Conservation (phyloP, 371 early-diverging fungal genomes). For the Haplosporangium sp. region DNA sequence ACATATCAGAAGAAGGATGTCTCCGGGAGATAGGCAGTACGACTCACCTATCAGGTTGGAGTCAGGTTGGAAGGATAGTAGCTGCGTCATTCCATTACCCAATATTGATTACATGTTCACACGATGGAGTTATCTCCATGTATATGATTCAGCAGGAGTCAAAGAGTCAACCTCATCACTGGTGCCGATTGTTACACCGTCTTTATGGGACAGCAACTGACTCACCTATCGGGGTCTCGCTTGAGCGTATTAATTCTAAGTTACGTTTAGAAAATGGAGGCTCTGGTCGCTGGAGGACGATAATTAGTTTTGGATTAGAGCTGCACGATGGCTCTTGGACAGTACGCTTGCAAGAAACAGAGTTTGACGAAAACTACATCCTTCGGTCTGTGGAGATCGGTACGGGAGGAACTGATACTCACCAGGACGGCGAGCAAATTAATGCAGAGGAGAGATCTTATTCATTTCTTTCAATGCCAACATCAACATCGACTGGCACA, state of each 20-base stretch:
- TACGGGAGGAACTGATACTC: background rate
- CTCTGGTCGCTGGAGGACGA: constrained; percentile 20
- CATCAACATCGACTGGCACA: background rate
- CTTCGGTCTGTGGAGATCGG: constrained; percentile 25
- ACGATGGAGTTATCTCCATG: constrained; percentile 38
- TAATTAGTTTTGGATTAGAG: constrained; percentile 35
- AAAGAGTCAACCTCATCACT: background rate
- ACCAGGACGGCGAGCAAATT: background rate
- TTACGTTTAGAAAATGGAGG: background rate
- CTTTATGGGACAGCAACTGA: constrained; percentile 29
- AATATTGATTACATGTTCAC: constrained; percentile 26
- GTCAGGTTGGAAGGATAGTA: constrained; percentile 23
- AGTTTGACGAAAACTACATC: constrained; percentile 33
- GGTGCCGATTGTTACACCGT: constrained; percentile 40
- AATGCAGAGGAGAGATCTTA: background rate
- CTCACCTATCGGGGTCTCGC: constrained; percentile 35
- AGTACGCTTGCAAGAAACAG: constrained; percentile 44
- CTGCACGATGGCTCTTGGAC: constrained; percentile 50
- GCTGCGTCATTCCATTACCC: constrained; percentile 35
- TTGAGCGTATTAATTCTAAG: constrained; percentile 7
- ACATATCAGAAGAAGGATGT: background rate
- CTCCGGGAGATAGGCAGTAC: constrained; percentile 36
- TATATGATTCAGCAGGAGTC: constrained; percentile 14
- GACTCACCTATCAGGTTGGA: constrained; percentile 15
- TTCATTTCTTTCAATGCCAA: background rate